Base-by-base conservation (phyloP, 2,329 filamentous ascomycete genomes). In the Fusarium ambrosium region DNA sequence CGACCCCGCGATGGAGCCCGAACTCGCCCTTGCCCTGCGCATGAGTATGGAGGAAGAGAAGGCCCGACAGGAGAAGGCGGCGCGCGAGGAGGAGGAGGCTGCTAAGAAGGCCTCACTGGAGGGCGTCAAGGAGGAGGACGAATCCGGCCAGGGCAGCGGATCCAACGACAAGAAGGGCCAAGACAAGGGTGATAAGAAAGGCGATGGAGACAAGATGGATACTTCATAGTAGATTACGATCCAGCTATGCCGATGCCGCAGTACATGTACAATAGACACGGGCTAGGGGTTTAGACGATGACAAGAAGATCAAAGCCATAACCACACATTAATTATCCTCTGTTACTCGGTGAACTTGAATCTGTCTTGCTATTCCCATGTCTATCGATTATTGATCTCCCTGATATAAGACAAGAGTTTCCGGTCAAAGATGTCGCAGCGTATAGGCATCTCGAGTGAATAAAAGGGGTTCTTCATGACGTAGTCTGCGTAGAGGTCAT, bases 381-480 rank as follows among this genome's bases (percentile, higher is more conserved):
- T 64, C 77, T 82, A 86, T 81, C 88, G 89, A 79, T 87, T 91
- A 80, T 92, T 93, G 77, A 92, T 88, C 81, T 91, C 90, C 81
- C 94, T 91, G 79, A 98, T 91, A 84, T 95, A 97, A 41, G 92
- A 94, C 75, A 90, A 89, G 74, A 98, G 83, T 83, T 94, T 94
- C 78, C 95, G 89, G 83, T 99, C 97, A 86, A 98, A 99, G 78
- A 95, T 93, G 81, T 98, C 97, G 84, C 97, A 98, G 71, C 97
- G 89, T 64, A 99, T 91, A 8, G 97, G 97, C 95, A 98, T 99
- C 86, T 99, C 97, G 67, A 98, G 88, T 80, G 97, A 95, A 85
- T 98, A 98, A 81, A 99, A 99, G 1, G 97, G 97, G 83, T 99
- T 99, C 88, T 98, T 99, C 95, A 98, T 98, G 77, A 99, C 97